These are phyloP conservation scores for Euphorbia celastroides DNA, from an alignment of 441 rosid genomes.

Conservation along the genomic window DNA sequence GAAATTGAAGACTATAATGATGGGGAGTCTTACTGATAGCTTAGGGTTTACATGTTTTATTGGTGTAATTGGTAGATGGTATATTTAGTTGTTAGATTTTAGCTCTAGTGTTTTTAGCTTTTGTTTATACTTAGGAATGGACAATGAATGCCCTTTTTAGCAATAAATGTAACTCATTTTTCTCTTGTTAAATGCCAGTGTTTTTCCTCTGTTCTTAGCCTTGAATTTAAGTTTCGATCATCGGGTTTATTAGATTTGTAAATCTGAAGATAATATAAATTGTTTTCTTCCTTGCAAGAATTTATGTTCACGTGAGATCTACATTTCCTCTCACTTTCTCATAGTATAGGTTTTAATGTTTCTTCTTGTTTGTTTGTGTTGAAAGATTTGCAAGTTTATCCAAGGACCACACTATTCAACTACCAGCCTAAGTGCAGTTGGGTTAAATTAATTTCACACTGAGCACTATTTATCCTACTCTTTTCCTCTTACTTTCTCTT, in stretches of 20 bases:
- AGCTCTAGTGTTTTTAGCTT: slow-evolving; percentile 3
- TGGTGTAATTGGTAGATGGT: slow-evolving; percentile 23
- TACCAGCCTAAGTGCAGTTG: neutral
- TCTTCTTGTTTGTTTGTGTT: neutral
- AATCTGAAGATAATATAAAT: slow-evolving; percentile 19
- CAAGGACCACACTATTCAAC: slow-evolving; percentile 14
- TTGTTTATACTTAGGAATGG: slow-evolving; percentile 25
- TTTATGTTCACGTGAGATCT: no score
- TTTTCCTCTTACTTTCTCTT: neutral
- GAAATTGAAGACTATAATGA: neutral
- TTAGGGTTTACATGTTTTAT: slow-evolving; percentile 9
- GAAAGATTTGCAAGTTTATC: neutral
- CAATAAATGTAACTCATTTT: slow-evolving; percentile 25
- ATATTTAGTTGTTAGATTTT: slow-evolving; percentile 21
- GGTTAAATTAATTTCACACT: neutral
- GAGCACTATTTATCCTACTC: neutral
- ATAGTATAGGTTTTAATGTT: no score
- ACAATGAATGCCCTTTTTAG: slow-evolving; percentile 17
- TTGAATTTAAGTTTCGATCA: slow-evolving; percentile 19
- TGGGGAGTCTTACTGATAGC: neutral
- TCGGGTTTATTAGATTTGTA: slow-evolving; percentile 20
- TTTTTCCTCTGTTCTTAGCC: slow-evolving; percentile 9
- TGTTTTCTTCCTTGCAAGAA: no score
- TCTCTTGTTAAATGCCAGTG: slow-evolving; percentile 5
- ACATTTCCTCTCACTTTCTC: no score